phyloP scores from a whole-genome alignment of 768 basidiomycete species.

The Leccinum broughii region DNA sequence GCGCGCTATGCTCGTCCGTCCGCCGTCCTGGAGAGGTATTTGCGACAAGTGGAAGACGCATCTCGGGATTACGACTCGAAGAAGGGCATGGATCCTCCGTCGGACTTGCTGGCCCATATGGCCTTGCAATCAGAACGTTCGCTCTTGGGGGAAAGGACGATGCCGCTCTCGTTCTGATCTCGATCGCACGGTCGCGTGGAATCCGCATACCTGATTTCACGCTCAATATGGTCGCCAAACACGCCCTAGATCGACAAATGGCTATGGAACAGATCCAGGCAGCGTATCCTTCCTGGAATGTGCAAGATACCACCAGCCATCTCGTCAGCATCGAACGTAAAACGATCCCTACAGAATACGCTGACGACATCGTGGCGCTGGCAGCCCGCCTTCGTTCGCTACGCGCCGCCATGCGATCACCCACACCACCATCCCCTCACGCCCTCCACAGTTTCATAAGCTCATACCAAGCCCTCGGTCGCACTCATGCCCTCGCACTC shows the following conservation, averaged over 20 bases:
- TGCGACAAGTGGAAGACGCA: too few species aligned
- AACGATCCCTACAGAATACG: too few species aligned
- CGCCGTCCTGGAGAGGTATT: too few species aligned
- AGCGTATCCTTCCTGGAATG: too few species aligned
- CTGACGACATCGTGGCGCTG: conserved; percentile 13
- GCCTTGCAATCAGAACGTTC: conserved; percentile 43
- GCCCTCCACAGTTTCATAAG: conserved; percentile 13
- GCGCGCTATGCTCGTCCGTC: too few species aligned
- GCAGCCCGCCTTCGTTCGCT: conserved; percentile 27
- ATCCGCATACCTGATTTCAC: conserved; percentile 38
- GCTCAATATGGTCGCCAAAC: conserved; percentile 36
- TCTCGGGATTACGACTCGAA: too few species aligned
- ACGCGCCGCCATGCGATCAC: conserved; percentile 12
- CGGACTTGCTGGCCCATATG: conserved; percentile 29
- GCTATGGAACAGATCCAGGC: background rate
- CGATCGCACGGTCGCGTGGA: too few species aligned
- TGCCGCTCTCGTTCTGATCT: conserved; percentile 30
- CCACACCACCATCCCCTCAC: conserved; percentile 22
- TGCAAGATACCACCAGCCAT: too few species aligned
- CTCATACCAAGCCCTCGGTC: too few species aligned
- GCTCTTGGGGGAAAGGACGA: conserved; percentile 38
- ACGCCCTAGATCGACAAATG: background rate
- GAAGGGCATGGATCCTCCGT: too few species aligned
- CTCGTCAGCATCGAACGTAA: too few species aligned
- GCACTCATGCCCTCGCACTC: too few species aligned